These are phyloP conservation scores for Actinomortierella wolfii DNA, from an alignment of 371 early-diverging fungal genomes.

Conservation along the genomic window DNA sequence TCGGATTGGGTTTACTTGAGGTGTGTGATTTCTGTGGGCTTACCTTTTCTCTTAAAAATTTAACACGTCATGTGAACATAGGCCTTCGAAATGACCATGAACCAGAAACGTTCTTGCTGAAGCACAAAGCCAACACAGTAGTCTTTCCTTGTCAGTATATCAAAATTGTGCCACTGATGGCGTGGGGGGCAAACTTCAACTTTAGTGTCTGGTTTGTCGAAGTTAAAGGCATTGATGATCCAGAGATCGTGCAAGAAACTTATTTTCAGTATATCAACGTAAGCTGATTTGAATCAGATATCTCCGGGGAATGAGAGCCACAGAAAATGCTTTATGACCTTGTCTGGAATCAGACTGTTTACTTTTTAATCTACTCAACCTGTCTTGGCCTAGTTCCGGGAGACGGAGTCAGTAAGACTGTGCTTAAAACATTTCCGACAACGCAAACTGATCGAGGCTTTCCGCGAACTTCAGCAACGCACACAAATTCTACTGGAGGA, in stretches of 20 bases:
- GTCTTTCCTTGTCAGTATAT: conserved; percentile 87
- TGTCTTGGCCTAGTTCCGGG: conserved; percentile 58
- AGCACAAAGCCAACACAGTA: conserved; percentile 64
- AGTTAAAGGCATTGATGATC: conserved; percentile 77
- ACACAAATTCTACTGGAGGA: conserved; percentile 75
- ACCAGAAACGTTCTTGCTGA: conserved; percentile 88
- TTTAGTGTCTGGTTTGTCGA: conserved; percentile 96
- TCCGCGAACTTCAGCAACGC: conserved; percentile 66
- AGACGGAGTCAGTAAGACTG: conserved; percentile 78
- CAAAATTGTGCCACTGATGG: conserved; percentile 90
- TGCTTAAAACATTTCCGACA: conserved; percentile 92
- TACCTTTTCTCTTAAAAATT: not conserved
- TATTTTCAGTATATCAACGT: conserved; percentile 71
- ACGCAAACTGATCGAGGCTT: conserved; percentile 74
- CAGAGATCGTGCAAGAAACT: conserved; percentile 64
- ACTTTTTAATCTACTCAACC: conserved; percentile 4
- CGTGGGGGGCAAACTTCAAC: conserved; percentile 94
- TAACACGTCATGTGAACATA: no score
- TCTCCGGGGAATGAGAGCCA: no score
- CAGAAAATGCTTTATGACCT: no score
- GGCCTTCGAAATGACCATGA: conserved; percentile 89
- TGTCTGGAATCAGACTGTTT: no score
- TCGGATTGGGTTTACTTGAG: no score
- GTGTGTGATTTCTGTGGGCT: not conserved
- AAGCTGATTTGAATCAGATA: conserved; percentile 33